These are phyloP conservation scores for Straminergon stramineum DNA, from an alignment of 225 moss, liverwort and hornwort genomes.

Conservation along the genomic window DNA sequence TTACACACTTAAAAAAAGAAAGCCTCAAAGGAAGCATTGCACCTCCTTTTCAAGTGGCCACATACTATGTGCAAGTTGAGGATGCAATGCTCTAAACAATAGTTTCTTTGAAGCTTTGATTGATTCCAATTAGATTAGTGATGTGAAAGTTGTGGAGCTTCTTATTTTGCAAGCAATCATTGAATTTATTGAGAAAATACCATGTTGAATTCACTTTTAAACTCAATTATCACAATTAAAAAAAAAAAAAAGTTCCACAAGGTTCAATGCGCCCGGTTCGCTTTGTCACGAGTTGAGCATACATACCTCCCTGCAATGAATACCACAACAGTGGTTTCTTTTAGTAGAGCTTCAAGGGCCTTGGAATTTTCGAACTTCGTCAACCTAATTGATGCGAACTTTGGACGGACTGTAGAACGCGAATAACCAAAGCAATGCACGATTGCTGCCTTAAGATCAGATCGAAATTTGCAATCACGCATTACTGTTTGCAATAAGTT, in stretches of 20 bases:
- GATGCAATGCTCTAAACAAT: no score
- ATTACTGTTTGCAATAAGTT: slow-evolving; percentile 37
- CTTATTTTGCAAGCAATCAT: background rate
- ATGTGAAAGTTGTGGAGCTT: background rate
- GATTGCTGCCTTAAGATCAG: slow-evolving; percentile 48
- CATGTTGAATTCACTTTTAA: background rate
- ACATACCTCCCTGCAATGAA: slow-evolving; percentile 57
- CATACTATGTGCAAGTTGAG: no score
- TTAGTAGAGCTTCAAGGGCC: slow-evolving; percentile 49
- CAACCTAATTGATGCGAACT: slow-evolving; percentile 40
- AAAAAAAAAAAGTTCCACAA: slow-evolving; percentile 1
- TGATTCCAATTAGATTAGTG: background rate
- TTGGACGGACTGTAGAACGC: slow-evolving; percentile 35
- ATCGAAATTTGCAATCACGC: slow-evolving; percentile 37
- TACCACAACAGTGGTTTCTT: slow-evolving; percentile 54
- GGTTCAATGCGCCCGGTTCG: slow-evolving; percentile 29
- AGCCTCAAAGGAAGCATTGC: no score
- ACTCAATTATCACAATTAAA: no score
- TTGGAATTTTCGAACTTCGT: slow-evolving; percentile 49
- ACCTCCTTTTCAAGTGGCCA: no score
- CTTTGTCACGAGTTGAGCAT: slow-evolving; percentile 56
- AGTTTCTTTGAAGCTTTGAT: background rate
- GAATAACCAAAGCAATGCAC: slow-evolving; percentile 43
- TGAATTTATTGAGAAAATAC: background rate
- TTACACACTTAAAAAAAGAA: no score